phyloP scores from a whole-genome alignment of 75 land plant genomes.

The Pseudotsuga menziesii region DNA sequence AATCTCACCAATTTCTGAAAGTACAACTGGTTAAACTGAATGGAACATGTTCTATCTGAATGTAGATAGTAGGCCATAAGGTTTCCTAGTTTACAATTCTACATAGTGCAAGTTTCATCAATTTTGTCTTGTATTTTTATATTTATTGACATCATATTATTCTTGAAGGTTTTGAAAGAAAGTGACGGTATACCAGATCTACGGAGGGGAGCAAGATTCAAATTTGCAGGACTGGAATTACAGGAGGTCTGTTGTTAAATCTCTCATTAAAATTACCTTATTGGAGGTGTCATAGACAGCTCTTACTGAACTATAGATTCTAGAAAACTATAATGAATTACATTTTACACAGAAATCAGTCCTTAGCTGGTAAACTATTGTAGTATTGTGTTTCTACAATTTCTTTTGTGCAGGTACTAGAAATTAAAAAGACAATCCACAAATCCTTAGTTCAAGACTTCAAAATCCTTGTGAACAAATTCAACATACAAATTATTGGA shows the following conservation, averaged over 20 bases:
- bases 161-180: conserved; percentile 68
- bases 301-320: background rate
- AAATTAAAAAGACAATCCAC: background rate
- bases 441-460: background rate
- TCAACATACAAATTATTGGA: background rate
- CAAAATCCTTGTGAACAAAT: background rate
- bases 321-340: background rate
- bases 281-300: background rate
- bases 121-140: background rate
- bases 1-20: background rate
- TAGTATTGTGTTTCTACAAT: too few species aligned
- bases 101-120: background rate
- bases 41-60: background rate
- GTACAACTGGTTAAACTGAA: background rate
- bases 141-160: conserved; percentile 1
- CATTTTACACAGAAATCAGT: background rate
- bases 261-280: background rate
- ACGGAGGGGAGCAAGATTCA: conserved; percentile 65
- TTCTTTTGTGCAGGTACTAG: background rate
- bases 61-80: background rate
- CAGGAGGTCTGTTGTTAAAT: conserved; percentile 42
- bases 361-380: too few species aligned
- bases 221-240: conserved; percentile 53
- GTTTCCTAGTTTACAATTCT: background rate
- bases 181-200: conserved; percentile 92